A percentile compares a stretch with the other conserved stretches of the same genome.
Evolutionary conservation across 2,329 filamentous ascomycete species (phyloP).

Genomic region (Microcyclospora pomicola): DNA sequence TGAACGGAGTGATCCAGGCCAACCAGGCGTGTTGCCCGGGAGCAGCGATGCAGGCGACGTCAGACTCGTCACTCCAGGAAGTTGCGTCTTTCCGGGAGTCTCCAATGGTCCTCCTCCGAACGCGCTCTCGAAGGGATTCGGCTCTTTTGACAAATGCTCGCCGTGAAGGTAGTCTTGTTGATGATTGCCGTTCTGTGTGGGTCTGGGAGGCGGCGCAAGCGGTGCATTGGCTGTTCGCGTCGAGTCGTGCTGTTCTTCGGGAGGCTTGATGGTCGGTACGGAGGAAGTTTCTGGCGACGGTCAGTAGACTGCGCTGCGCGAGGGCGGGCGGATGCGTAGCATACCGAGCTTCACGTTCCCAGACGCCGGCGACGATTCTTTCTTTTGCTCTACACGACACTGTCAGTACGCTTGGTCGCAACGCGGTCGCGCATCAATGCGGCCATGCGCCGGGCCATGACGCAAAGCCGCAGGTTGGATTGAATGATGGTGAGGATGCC

Average conservation of each 20-base stretch:
- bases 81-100: conserved; percentile 64
- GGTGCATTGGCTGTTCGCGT: conserved; percentile 29
- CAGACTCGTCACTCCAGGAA: conserved; percentile 79
- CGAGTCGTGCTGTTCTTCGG: conserved; percentile 15
- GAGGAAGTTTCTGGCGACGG: conserved; percentile 2
- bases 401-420: neutral
- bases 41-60: conserved; percentile 78
- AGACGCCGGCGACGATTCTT: neutral
- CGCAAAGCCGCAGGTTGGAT: neutral
- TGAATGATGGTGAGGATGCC: neutral
- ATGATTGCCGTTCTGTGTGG: conserved; percentile 29
- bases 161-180: conserved; percentile 35
- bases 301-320: neutral
- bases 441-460: neutral
- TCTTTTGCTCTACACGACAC: neutral
- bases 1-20: conserved; percentile 76
- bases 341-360: neutral
- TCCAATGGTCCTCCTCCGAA: conserved; percentile 61
- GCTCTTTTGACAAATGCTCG: conserved; percentile 56
- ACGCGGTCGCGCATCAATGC: neutral
- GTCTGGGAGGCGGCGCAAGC: conserved; percentile 40
- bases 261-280: conserved; percentile 23
- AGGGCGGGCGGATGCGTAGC: neutral
- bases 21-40: conserved; percentile 61
- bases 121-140: conserved; percentile 88